Evolutionary conservation across 2,329 filamentous ascomycete species (phyloP).

Genomic region (Talaromyces verruculosus): DNA sequence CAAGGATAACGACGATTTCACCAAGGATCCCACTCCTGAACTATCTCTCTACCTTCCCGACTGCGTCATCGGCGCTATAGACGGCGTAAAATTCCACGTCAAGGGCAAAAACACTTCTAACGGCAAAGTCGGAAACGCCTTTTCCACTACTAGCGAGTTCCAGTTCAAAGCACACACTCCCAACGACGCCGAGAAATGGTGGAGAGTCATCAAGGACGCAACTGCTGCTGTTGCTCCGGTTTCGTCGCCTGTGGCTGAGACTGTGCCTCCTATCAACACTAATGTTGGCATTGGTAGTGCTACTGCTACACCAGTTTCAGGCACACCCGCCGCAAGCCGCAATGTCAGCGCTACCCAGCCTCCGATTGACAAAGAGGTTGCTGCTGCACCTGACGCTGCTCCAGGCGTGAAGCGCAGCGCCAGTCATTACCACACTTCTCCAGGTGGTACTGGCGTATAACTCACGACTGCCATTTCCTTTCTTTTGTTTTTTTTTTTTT

Average conservation of each 20-base stretch:
- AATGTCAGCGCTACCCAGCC: conserved; percentile 19
- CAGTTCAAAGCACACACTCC: conserved; percentile 84
- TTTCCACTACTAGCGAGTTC: conserved; percentile 76
- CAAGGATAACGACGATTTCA: conserved; percentile 79
- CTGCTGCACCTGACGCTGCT: neutral
- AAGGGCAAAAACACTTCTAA: conserved; percentile 91
- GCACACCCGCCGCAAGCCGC: conserved; percentile 12
- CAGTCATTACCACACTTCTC: conserved; percentile 34
- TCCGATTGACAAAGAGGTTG: conserved; percentile 11
- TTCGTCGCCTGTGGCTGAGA: conserved; percentile 6
- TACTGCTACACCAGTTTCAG: conserved; percentile 7
- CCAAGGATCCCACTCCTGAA: conserved; percentile 65
- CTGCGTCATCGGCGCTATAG: conserved; percentile 70
- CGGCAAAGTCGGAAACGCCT: conserved; percentile 72
- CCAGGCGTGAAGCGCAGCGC: conserved; percentile 27
- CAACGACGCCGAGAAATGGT: conserved; percentile 82
- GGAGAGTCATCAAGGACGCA: conserved; percentile 61
- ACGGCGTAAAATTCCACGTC: conserved; percentile 83
- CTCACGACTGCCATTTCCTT: conserved; percentile 14
- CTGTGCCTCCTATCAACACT: conserved; percentile 13
- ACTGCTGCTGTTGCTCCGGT: conserved; percentile 13
- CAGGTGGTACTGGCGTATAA: conserved; percentile 28
- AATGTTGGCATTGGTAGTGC: conserved; percentile 21
- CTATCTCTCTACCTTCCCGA: conserved; percentile 90
- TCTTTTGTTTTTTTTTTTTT: neutral